Evolutionary conservation across 78 protist species (phyloP).

Genomic region (slime mould (Dictyostelium discoideum)): dicty_2.7 NC_007088.5:4114501-4115000

Average conservation of each 20-base stretch:
- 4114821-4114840: background rate
- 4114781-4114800: background rate
- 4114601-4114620: background rate
- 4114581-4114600: background rate
- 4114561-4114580: background rate
- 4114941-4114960: slow-evolving; percentile 31
- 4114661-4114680: background rate
- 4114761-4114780: background rate
- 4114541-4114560: background rate
- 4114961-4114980: slow-evolving; percentile 38
- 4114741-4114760: background rate
- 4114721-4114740: slow-evolving; percentile 49
- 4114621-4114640: background rate
- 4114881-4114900: slow-evolving; percentile 1
- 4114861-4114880: slow-evolving; percentile 15
- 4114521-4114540: background rate
- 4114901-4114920: slow-evolving; percentile 46
- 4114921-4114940: slow-evolving; percentile 88
- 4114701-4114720: background rate
- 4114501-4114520: background rate
- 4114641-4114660: background rate
- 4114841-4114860: background rate
- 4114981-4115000: background rate
- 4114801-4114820: background rate
- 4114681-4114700: background rate